Evolutionary conservation across 495 filamentous ascomycete genomes (phyloP), one percentile per base, ranked within the genome.

Genomic region (Penicillium steckii): DNA sequence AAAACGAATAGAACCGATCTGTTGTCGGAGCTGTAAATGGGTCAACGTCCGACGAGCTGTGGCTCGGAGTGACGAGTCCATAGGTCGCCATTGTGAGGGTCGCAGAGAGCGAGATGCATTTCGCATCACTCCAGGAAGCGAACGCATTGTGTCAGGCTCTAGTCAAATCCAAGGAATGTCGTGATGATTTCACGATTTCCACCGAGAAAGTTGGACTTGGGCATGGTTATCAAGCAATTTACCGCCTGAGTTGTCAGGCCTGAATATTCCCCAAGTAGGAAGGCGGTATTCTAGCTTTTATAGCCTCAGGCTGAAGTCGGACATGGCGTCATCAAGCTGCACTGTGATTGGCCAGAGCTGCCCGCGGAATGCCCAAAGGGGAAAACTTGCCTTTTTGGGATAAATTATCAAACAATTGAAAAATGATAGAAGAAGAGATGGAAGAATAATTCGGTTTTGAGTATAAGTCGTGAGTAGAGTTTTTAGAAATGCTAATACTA

Each of bases 1-100:
- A 40, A 62, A 71, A 26, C 66, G 65, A 10, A 54, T 47, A 7
- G 65, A 46, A 2, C 50, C 54, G 2, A 52, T 53, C 41, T 76
- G 66, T 38, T 74, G 62, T 33, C 32, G 18, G 29, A n/a, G 18
- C 13, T 50, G 55, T 7, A 47, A 51, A 44, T 59, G 57, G 52
- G 55, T 55, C 50, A 59, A 53, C 42, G 50, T 50, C 50, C 58
- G 66, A 61, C 54, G 45, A 18, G 50, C 46, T 30, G 55, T 49
- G 41, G 59, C 25, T 29, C 65, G 42, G 10, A 47, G 46, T 2
- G 49, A 46, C 12, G 30, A 12, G 7, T 61, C 55, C 15, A 33
- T 55, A 9, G 50, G 55, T 44, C 48, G 67, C 50, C 59, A 55
- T 52, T 50, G 50, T 30, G 50, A 40, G 21, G 50, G 48, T 41